Percentiles rank a stretch among this genome's conserved stretches.
These are phyloP conservation scores for Sapria himalayana DNA, from an alignment of 345 rosid genomes.

Conservation along the genomic window DNA sequence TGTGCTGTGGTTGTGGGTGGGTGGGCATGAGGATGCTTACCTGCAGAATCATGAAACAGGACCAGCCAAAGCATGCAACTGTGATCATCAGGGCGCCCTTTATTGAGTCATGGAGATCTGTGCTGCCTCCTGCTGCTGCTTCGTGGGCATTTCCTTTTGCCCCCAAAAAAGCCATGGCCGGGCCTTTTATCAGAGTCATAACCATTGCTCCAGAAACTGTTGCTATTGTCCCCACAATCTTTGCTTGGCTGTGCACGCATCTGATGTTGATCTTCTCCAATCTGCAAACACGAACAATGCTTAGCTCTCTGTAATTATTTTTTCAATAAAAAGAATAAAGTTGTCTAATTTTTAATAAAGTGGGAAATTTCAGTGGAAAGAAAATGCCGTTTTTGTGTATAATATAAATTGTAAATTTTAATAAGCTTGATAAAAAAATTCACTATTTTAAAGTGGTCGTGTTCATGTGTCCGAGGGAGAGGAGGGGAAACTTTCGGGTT, in stretches of 20 bases:
- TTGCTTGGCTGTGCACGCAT: constrained; percentile 33
- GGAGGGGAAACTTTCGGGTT: too few species aligned
- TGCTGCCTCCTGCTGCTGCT: constrained; percentile 18
- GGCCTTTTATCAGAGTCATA: constrained; percentile 69
- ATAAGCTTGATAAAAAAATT: too few species aligned
- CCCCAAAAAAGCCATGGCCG: constrained; percentile 30
- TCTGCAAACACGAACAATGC: too few species aligned
- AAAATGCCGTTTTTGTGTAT: background rate
- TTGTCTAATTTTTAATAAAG: too few species aligned
- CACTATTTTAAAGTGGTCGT: too few species aligned
- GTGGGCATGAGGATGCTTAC: constrained; percentile 37
- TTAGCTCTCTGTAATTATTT: too few species aligned
- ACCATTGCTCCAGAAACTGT: constrained; percentile 88
- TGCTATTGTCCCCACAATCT: constrained; percentile 47
- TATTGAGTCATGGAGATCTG: constrained; percentile 22
- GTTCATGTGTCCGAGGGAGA: too few species aligned
- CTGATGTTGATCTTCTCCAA: constrained; percentile 45
- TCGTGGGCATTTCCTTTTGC: constrained; percentile 18
- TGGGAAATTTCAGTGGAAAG: too few species aligned
- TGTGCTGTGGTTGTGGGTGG: too few species aligned
- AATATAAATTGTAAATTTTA: background rate
- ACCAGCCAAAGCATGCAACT: constrained; percentile 46
- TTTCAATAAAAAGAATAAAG: too few species aligned
- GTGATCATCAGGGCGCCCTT: constrained; percentile 50
- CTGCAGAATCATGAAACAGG: constrained; percentile 61